A percentile compares a stretch with the other conserved stretches of the same genome.
Evolutionary conservation across 805 yeast species (phyloP).

Genomic region (Kregervanrija delftensis): DNA sequence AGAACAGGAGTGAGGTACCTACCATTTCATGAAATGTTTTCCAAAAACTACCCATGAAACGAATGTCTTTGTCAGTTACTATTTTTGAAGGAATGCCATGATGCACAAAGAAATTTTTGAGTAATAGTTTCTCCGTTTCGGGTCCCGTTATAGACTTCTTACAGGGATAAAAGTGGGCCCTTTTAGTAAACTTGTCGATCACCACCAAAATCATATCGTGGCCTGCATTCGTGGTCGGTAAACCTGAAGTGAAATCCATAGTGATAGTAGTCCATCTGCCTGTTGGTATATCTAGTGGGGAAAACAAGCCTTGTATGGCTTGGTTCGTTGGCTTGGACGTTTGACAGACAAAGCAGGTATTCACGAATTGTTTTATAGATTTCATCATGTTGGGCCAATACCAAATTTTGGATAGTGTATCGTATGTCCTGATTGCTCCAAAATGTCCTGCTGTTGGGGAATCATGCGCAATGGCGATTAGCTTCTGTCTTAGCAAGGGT

Average conservation of each 20-base stretch:
- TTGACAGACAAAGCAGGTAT: not conserved
- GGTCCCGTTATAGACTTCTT: not conserved
- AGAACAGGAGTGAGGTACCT: conserved; percentile 1
- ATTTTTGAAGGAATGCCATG: conserved; percentile 6
- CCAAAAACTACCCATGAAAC: conserved; percentile 7
- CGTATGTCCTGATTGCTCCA: not conserved
- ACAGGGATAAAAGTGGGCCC: conserved; percentile 1
- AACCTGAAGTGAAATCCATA: conserved; percentile 1
- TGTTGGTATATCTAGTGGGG: not conserved
- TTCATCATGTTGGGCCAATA: not conserved
- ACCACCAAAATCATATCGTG: conserved; percentile 1
- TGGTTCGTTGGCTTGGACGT: not conserved
- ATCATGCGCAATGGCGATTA: not conserved
- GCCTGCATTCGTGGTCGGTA: not conserved
- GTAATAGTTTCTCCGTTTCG: not conserved
- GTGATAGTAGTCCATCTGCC: conserved; percentile 3
- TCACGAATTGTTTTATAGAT: not conserved
- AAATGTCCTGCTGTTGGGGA: not conserved
- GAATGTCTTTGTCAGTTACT: conserved; percentile 4
- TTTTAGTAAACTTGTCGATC: not conserved
- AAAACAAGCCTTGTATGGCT: not conserved
- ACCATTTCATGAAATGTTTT: conserved; percentile 1
- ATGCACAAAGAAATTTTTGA: not conserved
- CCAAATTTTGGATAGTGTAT: not conserved
- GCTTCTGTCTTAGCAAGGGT: not conserved